Evolutionary conservation across 306 rosid genomes (phyloP), one percentile per base, ranked within the genome.

Genomic region (Pachyrhizus erosus): DNA sequence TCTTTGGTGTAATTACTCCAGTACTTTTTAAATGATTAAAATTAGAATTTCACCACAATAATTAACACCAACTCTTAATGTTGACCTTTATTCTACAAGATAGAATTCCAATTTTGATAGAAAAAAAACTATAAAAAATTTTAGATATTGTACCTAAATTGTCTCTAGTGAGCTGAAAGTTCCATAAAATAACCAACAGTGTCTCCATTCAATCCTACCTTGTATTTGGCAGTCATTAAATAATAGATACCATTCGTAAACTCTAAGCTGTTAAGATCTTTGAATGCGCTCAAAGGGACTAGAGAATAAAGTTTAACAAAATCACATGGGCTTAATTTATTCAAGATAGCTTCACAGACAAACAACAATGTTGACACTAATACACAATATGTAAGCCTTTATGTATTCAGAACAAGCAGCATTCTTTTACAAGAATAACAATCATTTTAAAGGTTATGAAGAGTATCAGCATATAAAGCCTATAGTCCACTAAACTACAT

Each of bases 401-500:
- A 68, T 68, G 88, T 83, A 86, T 84, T 75, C 73, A 78, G 79
- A 76, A 90, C 84, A 90, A 80, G 88, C 78, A 81, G 45, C 82
- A 77, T 82, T 87, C 88, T 85, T 84, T 82, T 77, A 88, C 93
- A 90, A 86, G 86, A 89, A 87, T 54, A 74, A 83, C 80, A 78
- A 86, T 80, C 45, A 64, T 85, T 87, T 78, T 29, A 54, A 76
- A 51, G 72, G 79, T 75, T 74, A 78, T 58, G 76, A 48, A 82
- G 81, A 60, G 85, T 77, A 81, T 81, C 84, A 61, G 77, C 86
- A 86, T 43, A 83, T 71, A 70, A 86, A 80, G 80, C 65, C 75
- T 81, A 78, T 64, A 83, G 75, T 84, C 74, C 60, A 46, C 89
- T 84, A 73, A 65, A 80, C 84, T 75, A 87, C 78, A 86, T 75